Evolutionary conservation across 129 eudicot species (phyloP).

Genomic region (carrot (Daucus carota)): DH1_v3.0 NC_030389.2:27409001-27409500

Average conservation of each 20-base stretch:
- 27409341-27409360: background rate
- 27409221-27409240: background rate
- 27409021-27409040: slow-evolving; percentile 79
- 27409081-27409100: slow-evolving; percentile 70
- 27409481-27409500: slow-evolving; percentile 73
- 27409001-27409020: slow-evolving; percentile 87
- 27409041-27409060: slow-evolving; percentile 79
- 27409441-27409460: background rate
- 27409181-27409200: background rate
- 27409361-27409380: background rate
- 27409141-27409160: background rate
- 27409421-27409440: background rate
- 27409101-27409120: slow-evolving; percentile 49
- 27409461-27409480: slow-evolving; percentile 46
- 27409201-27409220: background rate
- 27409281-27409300: background rate
- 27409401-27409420: background rate
- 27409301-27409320: background rate
- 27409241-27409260: background rate
- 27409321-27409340: background rate
- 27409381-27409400: background rate
- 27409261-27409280: background rate
- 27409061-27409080: slow-evolving; percentile 73
- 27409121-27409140: background rate
- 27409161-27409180: background rate